Conservation (phyloP, 2,329 filamentous ascomycete species). For the Shiraia bambusicola region DNA sequence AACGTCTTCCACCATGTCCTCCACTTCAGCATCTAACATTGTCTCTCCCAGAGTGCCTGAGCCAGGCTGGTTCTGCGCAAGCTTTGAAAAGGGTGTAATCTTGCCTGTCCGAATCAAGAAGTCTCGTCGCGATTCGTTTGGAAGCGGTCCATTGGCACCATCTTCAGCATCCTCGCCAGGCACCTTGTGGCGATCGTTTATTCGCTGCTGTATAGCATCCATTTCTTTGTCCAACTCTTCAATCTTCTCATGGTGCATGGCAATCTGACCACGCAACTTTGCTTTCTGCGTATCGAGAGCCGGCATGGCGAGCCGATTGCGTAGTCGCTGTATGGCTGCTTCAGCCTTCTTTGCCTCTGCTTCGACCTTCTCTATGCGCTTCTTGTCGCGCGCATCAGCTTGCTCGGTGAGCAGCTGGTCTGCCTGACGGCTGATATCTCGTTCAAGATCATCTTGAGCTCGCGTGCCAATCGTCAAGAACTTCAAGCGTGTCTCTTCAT, state of each 20-base stretch:
- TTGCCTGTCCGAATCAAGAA: constrained; percentile 95
- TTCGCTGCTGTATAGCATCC: constrained; percentile 75
- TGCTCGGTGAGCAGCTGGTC: constrained; percentile 62
- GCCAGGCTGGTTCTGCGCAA: constrained; percentile 65
- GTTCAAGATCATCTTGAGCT: constrained; percentile 86
- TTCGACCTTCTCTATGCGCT: constrained; percentile 60
- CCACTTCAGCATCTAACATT: constrained; percentile 79
- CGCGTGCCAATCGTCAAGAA: constrained; percentile 51
- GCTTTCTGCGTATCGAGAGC: constrained; percentile 57
- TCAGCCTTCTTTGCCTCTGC: constrained; percentile 60
- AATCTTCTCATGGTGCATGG: constrained; percentile 65
- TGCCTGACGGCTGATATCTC: constrained; percentile 73
- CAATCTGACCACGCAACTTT: constrained; percentile 66
- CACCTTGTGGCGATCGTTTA: constrained; percentile 70
- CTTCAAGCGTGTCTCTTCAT: constrained; percentile 46
- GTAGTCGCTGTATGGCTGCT: constrained; percentile 62
- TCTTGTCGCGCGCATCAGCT: constrained; percentile 64
- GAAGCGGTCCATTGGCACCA: constrained; percentile 61
- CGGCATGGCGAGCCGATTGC: constrained; percentile 59
- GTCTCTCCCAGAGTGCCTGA: constrained; percentile 73
- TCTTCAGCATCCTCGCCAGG: constrained; percentile 48
- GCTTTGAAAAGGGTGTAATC: constrained; percentile 90
- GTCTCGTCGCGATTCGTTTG: constrained; percentile 81
- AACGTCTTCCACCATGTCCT: constrained; percentile 54
- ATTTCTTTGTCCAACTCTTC: constrained; percentile 70